Percentiles rank a stretch among this genome's conserved stretches.
These are phyloP conservation scores for Phellopilus nigrolimitatus DNA, from an alignment of 1,284 basidiomycete species.

Conservation along the genomic window DNA sequence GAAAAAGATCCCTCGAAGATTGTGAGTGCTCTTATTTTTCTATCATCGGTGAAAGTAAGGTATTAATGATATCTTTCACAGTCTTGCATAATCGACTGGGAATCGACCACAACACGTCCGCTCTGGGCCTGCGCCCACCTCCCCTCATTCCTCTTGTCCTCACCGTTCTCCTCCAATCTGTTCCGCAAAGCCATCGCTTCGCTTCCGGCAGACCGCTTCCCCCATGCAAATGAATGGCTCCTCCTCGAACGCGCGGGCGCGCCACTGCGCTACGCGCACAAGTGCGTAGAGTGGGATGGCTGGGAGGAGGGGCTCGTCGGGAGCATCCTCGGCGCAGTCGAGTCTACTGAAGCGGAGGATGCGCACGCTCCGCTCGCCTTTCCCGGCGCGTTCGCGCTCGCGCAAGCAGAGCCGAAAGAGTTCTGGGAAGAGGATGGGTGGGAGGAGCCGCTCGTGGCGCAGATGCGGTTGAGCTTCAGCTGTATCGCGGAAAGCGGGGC, in stretches of 20 bases:
- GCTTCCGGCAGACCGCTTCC: conserved; percentile 30
- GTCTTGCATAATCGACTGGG: conserved; percentile 84
- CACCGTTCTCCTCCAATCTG: conserved; percentile 63
- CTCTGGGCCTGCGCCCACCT: conserved; percentile 79
- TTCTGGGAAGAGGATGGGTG: conserved; percentile 16
- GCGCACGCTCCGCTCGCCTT: conserved; percentile 21
- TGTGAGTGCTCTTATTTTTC: conserved; percentile 39
- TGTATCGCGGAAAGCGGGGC: neutral
- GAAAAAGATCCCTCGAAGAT: conserved; percentile 59
- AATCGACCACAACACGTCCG: conserved; percentile 75
- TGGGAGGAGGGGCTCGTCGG: conserved; percentile 80
- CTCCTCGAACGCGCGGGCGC: conserved; percentile 61
- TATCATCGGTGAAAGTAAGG: conserved; percentile 8
- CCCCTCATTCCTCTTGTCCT: conserved; percentile 70
- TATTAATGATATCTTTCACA: conserved; percentile 33
- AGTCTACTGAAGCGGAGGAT: conserved; percentile 56
- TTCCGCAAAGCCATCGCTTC: conserved; percentile 58
- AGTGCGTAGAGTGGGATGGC: conserved; percentile 78
- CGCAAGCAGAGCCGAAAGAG: conserved; percentile 9
- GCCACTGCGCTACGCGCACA: conserved; percentile 65
- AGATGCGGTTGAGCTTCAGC: conserved; percentile 13
- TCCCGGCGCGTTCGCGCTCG: conserved; percentile 12
- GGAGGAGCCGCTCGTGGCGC: conserved; percentile 18
- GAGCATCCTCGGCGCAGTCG: conserved; percentile 66
- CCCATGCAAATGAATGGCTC: conserved; percentile 54